Base-by-base conservation (phyloP, 1,284 basidiomycete genomes). In the Omphalotus olearius region DNA sequence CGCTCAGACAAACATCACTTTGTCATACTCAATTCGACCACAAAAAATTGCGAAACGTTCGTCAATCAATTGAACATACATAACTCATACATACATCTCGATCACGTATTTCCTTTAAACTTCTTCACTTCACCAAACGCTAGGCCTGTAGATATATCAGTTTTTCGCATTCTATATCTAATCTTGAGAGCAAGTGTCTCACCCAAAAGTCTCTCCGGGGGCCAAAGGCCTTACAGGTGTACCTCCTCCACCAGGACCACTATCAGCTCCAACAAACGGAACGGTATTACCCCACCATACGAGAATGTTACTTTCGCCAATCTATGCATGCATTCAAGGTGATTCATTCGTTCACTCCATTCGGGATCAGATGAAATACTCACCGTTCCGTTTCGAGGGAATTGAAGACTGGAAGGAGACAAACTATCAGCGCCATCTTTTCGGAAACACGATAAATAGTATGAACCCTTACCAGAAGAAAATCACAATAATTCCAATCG, bases 201-300 rank as follows among this genome's bases (percentile, higher is more conserved):
- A 43, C 41, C 41, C 41, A 43, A 43, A 43, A 17, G 41, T 43
- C 20, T 43, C 16, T 18, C 41, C 41, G 20, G 41, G 41, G 2
- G 41, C 41, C n/a, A 43, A 23, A 17, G 41, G 20, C 14, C 2
- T 43, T 4, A 43, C 41, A n/a, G 41, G 41, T 43, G 41, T 43
- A 18, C 41, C 41, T 6, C 41, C 41, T 6, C 41, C 41, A 43
- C 13, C 20, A 23, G 18, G n/a, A 6, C 41, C 41, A 13, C 18
- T 43, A 13, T 43, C 41, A 25, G 41, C 41, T 25, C 41, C 41
- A 18, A 33, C 30, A 33, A 33, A 33, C 13, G 30, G 30, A 13
- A 78, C 78, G 0, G 69, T 76, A 54, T 81, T 82, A 16, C 79
- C 79, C 79, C 80, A 82, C 79, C 79, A 82, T 3, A 53, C 51